Base-by-base conservation (phyloP, 768 basidiomycete species). In the Amanita pseudoporphyria region DNA sequence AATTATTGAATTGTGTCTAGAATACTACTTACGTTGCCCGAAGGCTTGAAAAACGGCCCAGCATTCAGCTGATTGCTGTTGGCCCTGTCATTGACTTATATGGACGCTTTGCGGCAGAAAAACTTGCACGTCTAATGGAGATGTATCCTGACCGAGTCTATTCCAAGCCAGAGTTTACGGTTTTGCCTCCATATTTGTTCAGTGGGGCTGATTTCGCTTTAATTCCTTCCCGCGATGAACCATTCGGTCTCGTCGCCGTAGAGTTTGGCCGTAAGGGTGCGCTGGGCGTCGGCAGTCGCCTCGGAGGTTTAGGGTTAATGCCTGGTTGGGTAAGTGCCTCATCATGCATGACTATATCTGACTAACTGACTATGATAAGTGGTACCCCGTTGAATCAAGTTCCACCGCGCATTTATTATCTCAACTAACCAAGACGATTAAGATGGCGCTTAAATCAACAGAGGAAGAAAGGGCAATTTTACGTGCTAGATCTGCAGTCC, bases 251-350 rank as follows among this genome's bases (percentile, higher is more conserved):
- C 39, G 92, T 95, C 26, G 92, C 93, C 45, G 93, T 96, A 56
- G 93, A 95, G 64, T 96, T 96, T 67, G 93, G 93, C 64, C 74
- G 93, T 56, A 96, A 95, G 66, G 93, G 93, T 73, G 93, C 93
- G 48, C 79, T 96, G 46, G 93, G 93, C 70, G 93, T 96, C 56
- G 93, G 93, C 56, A 82, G 85, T 71, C 87, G 93, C 58, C 76
- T 95, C 18, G 93, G 93, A 61, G 93, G 93, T 72, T 76, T 96
- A 38, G 93, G 93, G 66, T 71, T 96, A 52, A 96, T 96, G 93
- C 93, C 93, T 62, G 93, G 92, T 69, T 95, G 93, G 93, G 90
- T 92, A 62, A 59, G 36, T n/a, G 2, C 2, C 37, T 31, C 9
- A 22, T 37, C 13, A 47, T 19, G 31, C 12, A 12, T 13, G 9